phyloP scores from a whole-genome alignment of 805 yeast genomes.

The Candida koratica region DNA sequence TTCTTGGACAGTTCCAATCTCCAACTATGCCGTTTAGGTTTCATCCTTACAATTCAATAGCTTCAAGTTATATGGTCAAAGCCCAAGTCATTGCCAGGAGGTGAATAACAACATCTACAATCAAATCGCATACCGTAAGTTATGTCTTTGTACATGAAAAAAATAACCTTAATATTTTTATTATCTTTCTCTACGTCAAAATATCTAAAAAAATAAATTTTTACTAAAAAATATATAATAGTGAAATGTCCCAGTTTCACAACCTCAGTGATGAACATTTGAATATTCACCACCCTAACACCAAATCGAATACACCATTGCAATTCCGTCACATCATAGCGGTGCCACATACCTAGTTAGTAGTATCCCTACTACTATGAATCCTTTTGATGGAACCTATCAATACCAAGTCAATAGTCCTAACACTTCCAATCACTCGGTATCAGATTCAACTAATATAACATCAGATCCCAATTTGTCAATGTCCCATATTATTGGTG shows the following conservation, averaged over 20 bases:
- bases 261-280: constrained; percentile 4
- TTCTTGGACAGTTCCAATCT: too few species aligned
- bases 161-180: too few species aligned
- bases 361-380: constrained; percentile 1
- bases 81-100: too few species aligned
- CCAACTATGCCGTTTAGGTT: too few species aligned
- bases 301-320: neutral
- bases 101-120: too few species aligned
- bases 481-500: neutral
- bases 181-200: constrained; percentile 2
- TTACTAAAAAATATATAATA: constrained; percentile 5
- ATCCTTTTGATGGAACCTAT: constrained; percentile 5
- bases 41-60: too few species aligned
- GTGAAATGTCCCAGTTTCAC: constrained; percentile 2
- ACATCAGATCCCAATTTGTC: neutral
- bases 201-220: constrained; percentile 5
- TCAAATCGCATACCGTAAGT: too few species aligned
- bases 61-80: too few species aligned
- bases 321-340: neutral
- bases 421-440: neutral
- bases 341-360: neutral
- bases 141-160: too few species aligned
- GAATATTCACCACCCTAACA: neutral
- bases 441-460: neutral
- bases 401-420: constrained; percentile 4